Conservation (phyloP, 129 eudicot species). For the Flaveria ramosissima region DNA sequence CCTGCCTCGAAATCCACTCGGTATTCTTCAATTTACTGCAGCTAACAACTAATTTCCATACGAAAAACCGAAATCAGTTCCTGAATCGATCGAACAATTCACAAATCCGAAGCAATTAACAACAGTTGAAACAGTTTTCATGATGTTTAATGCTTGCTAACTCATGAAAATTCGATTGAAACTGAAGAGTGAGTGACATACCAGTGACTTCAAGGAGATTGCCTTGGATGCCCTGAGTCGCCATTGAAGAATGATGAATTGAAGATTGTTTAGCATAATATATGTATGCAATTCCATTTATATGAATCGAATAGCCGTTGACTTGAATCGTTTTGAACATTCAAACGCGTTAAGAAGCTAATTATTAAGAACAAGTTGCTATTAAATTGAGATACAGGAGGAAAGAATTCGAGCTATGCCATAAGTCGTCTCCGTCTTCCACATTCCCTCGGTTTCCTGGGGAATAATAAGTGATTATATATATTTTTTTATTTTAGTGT, state of each 20-base stretch:
- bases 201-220: constrained; percentile 91
- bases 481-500: not conserved
- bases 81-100: not conserved
- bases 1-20: constrained; percentile 94
- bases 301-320: constrained; percentile 22
- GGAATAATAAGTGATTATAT: too few species aligned
- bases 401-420: not conserved
- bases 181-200: constrained; percentile 13
- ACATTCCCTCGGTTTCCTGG: not conserved
- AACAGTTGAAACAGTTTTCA: not conserved
- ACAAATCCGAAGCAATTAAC: not conserved
- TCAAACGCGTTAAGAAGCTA: constrained; percentile 17
- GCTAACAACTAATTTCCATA: constrained; percentile 53
- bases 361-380: constrained; percentile 18
- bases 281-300: constrained; percentile 21
- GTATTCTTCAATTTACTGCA: constrained; percentile 79
- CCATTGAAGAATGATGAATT: constrained; percentile 39
- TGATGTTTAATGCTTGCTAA: not conserved
- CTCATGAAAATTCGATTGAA: not conserved
- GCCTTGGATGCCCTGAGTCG: constrained; percentile 70
- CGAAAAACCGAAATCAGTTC: not conserved
- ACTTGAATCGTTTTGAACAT: constrained; percentile 18
- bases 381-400: not conserved
- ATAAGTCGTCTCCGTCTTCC: constrained; percentile 1
- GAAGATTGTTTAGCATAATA: not conserved